Evolutionary conservation across 1,139 yeast genomes (phyloP).

Genomic region (Zygosaccharomyces sapae): DNA sequence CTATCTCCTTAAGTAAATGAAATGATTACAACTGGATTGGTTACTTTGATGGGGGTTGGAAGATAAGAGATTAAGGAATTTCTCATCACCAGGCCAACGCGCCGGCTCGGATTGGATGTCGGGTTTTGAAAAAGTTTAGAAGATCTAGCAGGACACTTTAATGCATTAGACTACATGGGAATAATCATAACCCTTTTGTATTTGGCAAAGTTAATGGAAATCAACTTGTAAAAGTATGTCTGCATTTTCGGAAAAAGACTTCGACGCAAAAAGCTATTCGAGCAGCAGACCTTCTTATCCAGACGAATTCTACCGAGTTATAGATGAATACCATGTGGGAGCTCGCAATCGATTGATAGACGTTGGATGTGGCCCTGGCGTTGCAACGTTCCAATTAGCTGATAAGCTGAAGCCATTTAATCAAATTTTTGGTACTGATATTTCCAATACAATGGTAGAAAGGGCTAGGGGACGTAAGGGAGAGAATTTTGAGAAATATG

Average conservation of each 20-base stretch:
- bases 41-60: no score
- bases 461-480: conserved; percentile 37
- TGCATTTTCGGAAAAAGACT: conserved; percentile 57
- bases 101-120: no score
- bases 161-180: no score
- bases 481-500: conserved; percentile 14
- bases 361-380: conserved; percentile 83
- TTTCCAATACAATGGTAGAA: conserved; percentile 58
- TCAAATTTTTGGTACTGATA: conserved; percentile 60
- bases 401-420: conserved; percentile 36
- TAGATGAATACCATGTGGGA: conserved; percentile 41
- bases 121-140: no score
- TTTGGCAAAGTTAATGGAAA: not conserved
- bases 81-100: no score
- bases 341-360: conserved; percentile 47
- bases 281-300: conserved; percentile 68
- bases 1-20: no score
- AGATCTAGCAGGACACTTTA: no score
- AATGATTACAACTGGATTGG: no score
- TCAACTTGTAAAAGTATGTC: conserved; percentile 45
- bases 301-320: conserved; percentile 43
- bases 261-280: conserved; percentile 55
- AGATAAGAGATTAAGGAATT: no score
- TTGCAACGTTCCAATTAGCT: conserved; percentile 56
- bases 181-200: no score